Percentiles rank a stretch among this genome's conserved stretches.
phyloP scores from a whole-genome alignment of 2,329 filamentous ascomycete genomes.

The Lecanicillium sp. region DNA sequence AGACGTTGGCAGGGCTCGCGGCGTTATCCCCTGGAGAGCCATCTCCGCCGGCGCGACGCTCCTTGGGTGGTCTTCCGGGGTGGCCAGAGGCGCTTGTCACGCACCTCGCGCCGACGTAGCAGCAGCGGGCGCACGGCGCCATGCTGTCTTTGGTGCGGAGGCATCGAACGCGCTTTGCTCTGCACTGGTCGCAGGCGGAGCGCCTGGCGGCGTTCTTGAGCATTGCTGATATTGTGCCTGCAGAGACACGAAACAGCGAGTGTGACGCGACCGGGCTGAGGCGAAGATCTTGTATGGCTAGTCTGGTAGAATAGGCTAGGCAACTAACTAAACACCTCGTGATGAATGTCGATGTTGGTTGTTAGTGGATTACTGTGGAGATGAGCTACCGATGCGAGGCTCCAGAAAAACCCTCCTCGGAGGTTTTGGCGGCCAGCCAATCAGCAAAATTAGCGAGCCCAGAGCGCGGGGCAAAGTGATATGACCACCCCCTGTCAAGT shows the following conservation, averaged over 20 bases:
- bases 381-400: not conserved
- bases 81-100: conserved; percentile 12
- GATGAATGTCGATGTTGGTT: not conserved
- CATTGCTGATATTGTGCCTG: not conserved
- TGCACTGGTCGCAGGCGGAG: conserved; percentile 16
- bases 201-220: conserved; percentile 11
- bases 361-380: not conserved
- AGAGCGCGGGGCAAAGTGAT: no score
- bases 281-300: no score
- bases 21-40: conserved; percentile 1
- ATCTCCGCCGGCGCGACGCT: conserved; percentile 3
- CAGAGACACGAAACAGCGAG: not conserved
- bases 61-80: conserved; percentile 13
- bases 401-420: not conserved
- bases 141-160: conserved; percentile 12
- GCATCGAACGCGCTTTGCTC: conserved; percentile 15
- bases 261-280: not conserved
- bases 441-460: no score
- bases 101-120: conserved; percentile 11
- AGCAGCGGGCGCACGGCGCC: conserved; percentile 13
- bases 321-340: no score
- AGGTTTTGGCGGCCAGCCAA: not conserved
- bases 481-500: no score
- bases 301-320: not conserved
- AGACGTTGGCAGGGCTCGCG: not conserved